A percentile compares a stretch with the other conserved stretches of the same genome.
phyloP scores from a whole-genome alignment of 768 basidiomycete species.

The Leccinum sublutescens region DNA sequence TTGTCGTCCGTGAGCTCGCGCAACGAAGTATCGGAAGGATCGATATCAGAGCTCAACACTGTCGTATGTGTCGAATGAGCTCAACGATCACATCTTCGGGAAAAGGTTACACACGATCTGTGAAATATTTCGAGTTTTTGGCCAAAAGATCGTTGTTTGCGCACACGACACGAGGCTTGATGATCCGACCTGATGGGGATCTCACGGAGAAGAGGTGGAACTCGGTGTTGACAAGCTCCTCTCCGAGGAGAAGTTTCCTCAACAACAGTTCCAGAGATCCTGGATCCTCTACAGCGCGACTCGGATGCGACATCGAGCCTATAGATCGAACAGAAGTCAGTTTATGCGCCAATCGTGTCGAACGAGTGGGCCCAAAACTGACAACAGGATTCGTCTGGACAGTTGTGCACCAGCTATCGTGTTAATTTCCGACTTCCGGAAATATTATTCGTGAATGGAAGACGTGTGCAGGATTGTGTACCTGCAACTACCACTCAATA shows the following conservation, averaged over 20 bases:
- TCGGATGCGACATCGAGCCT: neutral
- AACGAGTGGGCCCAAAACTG: too few species aligned
- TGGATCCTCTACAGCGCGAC: neutral
- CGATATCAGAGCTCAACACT: neutral
- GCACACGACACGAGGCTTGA: neutral
- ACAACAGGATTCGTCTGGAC: too few species aligned
- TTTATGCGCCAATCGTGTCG: too few species aligned
- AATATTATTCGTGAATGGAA: too few species aligned
- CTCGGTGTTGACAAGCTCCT: neutral
- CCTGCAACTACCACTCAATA: too few species aligned
- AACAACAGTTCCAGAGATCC: neutral
- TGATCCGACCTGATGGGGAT: neutral
- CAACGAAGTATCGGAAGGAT: neutral
- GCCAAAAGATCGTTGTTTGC: neutral
- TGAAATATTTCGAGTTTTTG: neutral
- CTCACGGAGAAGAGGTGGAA: neutral
- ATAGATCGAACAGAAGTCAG: neutral
- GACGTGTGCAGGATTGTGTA: too few species aligned
- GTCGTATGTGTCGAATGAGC: neutral
- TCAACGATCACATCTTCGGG: neutral
- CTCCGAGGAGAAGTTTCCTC: neutral
- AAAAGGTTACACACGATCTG: neutral
- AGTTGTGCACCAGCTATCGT: too few species aligned
- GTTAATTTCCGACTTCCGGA: too few species aligned
- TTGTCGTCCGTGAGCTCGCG: neutral